Base-by-base conservation (phyloP, 164 flowering plant species). In the Nymphaea thermarum region DNA sequence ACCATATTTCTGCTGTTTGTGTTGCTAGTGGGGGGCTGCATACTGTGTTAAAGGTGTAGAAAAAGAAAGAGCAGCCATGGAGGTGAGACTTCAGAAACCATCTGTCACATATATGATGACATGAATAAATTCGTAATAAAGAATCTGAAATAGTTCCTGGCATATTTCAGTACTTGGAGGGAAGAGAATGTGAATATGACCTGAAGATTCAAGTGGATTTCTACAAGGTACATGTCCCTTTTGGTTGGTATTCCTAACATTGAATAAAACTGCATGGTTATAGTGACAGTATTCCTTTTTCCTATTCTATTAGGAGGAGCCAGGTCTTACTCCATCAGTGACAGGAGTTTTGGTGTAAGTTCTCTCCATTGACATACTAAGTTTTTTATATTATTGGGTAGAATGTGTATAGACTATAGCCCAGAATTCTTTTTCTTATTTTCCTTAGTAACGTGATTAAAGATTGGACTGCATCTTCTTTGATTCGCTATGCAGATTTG, bases 131-230 rank as follows among this genome's bases (percentile, higher is more conserved):
- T 36, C 3, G 43, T 42, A 45, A 53, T 62, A 16, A 2, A 63
- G 14, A 57, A 61, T 47, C 25, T 61, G 53, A 4, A 17, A 17
- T 62, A 4, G 45, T 44, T 42, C n/a, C 14, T 18, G 16, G 57
- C 64, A 63, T 55, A 51, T 75, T 18, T 68, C 60, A 94, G 99
- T 95, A 92, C 78, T 76, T 95, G 80, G 98, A 92, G 77, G 75
- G 83, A 67, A 85, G 99, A 77, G 99, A 95, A 72, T 92, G 98
- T 43, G 99, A 95, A 71, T 95, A 92, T 74, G 98, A 95, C 72
- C 72, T 66, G 10, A 92, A 89, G 81, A 82, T 90, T 15, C 67
- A 78, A 43, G 93, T 90, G 4, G 85, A 95, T 74, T 90, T 95
- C 61, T 95, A 81, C 82, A 84, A 74, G 87, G 99, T 86, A 61